phyloP scores from a whole-genome alignment of 1,284 basidiomycete species.

The Microbotryomycetes sp. region DNA sequence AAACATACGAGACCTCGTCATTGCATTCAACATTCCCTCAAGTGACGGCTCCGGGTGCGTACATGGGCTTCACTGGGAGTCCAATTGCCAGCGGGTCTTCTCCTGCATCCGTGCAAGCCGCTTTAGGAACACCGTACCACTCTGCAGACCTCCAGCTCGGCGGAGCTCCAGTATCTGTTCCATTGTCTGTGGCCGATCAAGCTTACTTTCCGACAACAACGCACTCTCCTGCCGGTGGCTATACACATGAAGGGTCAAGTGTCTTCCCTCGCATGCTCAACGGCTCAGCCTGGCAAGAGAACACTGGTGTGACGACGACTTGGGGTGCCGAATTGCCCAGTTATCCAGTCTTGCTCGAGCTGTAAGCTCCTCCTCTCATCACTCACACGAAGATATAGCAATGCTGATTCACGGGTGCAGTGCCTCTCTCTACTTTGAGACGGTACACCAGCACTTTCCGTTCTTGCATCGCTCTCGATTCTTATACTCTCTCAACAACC shows the following conservation, averaged over 20 bases:
- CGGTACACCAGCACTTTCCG: slow-evolving; percentile 26
- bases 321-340: slow-evolving; percentile 19
- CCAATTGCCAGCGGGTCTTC: background rate
- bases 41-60: no score
- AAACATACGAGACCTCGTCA: background rate
- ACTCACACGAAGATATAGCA: background rate
- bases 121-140: background rate
- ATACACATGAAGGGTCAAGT: background rate
- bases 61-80: background rate
- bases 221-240: background rate
- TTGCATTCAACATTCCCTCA: no score
- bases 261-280: background rate
- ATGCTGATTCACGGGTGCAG: background rate
- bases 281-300: background rate
- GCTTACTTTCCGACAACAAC: background rate
- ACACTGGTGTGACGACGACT: background rate
- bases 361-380: slow-evolving; percentile 6
- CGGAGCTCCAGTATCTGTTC: background rate
- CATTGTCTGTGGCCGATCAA: background rate
- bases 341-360: slow-evolving; percentile 25
- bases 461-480: slow-evolving; percentile 32
- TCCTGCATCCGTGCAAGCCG: background rate
- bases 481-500: slow-evolving; percentile 28
- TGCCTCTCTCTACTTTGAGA: slow-evolving; percentile 28
- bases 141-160: background rate